Base-by-base conservation (phyloP, 1,139 yeast species). In the Zygoascus meyerae region DNA sequence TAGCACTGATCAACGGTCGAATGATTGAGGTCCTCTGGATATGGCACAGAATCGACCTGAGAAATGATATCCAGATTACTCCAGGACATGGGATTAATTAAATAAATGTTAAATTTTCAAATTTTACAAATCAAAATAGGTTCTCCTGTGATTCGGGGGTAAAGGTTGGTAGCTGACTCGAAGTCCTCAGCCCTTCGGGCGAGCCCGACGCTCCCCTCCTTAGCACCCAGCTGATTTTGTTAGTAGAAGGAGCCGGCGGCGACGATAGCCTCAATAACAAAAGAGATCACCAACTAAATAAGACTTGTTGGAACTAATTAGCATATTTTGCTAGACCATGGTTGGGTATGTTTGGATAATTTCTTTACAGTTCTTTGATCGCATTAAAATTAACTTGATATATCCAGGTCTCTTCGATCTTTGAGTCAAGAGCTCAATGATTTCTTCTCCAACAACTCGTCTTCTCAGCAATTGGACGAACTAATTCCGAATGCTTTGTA, bases 41-140 rank as follows among this genome's bases (percentile, higher is more conserved):
- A 73, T 2, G 80, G 73, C 37, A 73, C 75, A 11, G 72, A 70
- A 55, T 83, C 87, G 7, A 79, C 78, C 32, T 57, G 56, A 6
- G 70, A 67, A 7, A 81, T 58, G 11, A 67, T 52, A 4, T 68
- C 68, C 21, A 70, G 40, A 29, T 51, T 40, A 18, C 37, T 40
- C 37, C 32, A 18, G n/a, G 21, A 30, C 43, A 40, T 40, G 2
- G 6, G 26, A 34, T 34, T 17, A 34, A 34, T 16, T n/a, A 14
- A 12, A 34, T 4, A n/a, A 12, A 3, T 34, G 14, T 34, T 34
- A 5, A 5, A 21, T 21, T 21, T 21, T 21, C n/a, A n/a, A 35
- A 14, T 31, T 17, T 35, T 35, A 15, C 18, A 16, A 16, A 35
- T 28, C 26, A 18, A 35, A 11, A 34, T 18, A 15, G 38, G 26